phyloP scores from a whole-genome alignment of 352 stramenopile genomes.

The Phytophthora brassicae region DNA sequence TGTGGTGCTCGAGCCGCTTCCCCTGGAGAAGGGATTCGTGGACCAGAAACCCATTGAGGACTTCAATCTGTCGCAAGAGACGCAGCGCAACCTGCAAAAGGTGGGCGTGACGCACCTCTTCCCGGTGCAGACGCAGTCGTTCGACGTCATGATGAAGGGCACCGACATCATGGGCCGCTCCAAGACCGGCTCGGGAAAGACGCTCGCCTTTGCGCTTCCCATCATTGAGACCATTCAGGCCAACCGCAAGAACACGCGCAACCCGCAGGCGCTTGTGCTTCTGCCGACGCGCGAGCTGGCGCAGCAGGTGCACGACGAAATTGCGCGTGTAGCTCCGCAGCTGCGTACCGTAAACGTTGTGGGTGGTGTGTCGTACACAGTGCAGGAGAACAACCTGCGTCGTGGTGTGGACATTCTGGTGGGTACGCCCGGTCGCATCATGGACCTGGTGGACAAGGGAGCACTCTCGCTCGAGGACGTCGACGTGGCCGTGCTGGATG shows the following conservation, averaged over 20 bases:
- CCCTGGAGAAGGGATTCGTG: constrained; percentile 50
- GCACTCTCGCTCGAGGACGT: constrained; percentile 90
- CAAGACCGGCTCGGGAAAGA: constrained; percentile 85
- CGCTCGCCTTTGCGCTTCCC: constrained; percentile 71
- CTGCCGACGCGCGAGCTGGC: constrained; percentile 97
- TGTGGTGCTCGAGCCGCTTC: constrained; percentile 49
- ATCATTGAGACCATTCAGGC: constrained; percentile 76
- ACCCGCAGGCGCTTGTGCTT: constrained; percentile 93
- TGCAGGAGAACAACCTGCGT: constrained; percentile 91
- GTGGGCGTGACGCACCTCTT: constrained; percentile 83
- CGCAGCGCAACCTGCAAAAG: constrained; percentile 56
- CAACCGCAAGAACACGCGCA: constrained; percentile 35
- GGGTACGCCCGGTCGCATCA: constrained; percentile 96
- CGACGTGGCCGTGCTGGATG: constrained; percentile 93
- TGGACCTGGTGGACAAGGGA: constrained; percentile 95
- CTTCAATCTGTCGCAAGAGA: constrained; percentile 62
- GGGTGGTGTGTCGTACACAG: constrained; percentile 91
- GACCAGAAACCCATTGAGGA: constrained; percentile 72
- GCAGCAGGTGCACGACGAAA: constrained; percentile 95
- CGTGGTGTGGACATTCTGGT: constrained; percentile 94
- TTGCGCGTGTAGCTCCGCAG: constrained; percentile 85
- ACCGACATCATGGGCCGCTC: constrained; percentile 84
- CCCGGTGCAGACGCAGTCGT: constrained; percentile 83
- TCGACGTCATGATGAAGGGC: constrained; percentile 77
- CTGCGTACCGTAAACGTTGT: constrained; percentile 92